Evolutionary conservation across 306 rosid species (phyloP).

Genomic region (Dalbergia oliveri): DNA sequence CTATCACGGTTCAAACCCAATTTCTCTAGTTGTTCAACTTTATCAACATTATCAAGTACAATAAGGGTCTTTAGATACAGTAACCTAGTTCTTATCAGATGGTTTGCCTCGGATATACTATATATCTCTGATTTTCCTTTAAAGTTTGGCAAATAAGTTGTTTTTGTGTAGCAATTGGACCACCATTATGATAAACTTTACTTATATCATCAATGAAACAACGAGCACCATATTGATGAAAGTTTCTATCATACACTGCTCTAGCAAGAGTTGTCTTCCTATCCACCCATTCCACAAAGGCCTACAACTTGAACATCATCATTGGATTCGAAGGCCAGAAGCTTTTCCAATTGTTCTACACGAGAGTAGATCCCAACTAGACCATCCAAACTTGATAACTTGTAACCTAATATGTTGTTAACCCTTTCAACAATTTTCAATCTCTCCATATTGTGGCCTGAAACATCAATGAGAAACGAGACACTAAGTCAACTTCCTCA

Average conservation of each 20-base stretch:
- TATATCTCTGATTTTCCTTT: neutral
- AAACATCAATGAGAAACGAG: neutral
- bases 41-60: slow-evolving; percentile 30
- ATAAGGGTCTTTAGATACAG: neutral
- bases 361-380: slow-evolving; percentile 33
- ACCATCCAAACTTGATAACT: slow-evolving; percentile 10
- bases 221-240: neutral
- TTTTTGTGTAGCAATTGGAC: neutral
- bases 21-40: slow-evolving; percentile 5
- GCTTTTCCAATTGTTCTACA: slow-evolving; percentile 19
- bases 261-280: neutral
- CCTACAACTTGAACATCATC: neutral
- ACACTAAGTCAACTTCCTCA: neutral
- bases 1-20: neutral
- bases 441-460: slow-evolving; percentile 7
- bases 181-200: neutral
- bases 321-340: neutral
- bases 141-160: neutral
- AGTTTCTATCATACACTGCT: neutral
- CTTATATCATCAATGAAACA: slow-evolving; percentile 34
- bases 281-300: slow-evolving; percentile 35
- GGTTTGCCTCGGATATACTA: neutral
- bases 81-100: neutral
- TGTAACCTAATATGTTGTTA: neutral
- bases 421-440: slow-evolving; percentile 15